Evolutionary conservation across 2,329 filamentous ascomycete genomes (phyloP).

Genomic region (Paraphaeosphaeria sporulosa): DNA sequence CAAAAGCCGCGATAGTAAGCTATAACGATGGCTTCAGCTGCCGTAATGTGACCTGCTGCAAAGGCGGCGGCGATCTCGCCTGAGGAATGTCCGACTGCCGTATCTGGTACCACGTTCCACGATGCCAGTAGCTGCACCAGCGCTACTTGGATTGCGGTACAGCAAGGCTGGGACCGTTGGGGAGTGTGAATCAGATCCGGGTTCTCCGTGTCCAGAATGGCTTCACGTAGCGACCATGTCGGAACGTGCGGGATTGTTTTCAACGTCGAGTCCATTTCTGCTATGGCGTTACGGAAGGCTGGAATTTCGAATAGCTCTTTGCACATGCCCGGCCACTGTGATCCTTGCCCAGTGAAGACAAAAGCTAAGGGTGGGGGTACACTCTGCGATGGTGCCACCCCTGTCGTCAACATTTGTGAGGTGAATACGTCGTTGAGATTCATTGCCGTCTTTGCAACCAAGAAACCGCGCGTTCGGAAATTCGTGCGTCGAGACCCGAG

Average conservation of each 20-base stretch:
- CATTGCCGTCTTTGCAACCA: background rate
- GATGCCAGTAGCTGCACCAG: conserved; percentile 28
- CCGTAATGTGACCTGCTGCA: background rate
- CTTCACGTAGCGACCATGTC: conserved; percentile 6
- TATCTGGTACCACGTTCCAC: conserved; percentile 18
- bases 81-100: conserved; percentile 31
- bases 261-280: conserved; percentile 15
- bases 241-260: background rate
- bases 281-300: conserved; percentile 19
- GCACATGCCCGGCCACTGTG: conserved; percentile 38
- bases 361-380: conserved; percentile 17
- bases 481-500: background rate
- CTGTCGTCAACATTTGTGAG: too few species aligned
- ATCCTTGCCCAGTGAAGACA: conserved; percentile 44
- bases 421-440: background rate
- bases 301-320: conserved; percentile 20
- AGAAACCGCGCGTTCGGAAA: background rate
- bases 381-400: background rate
- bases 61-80: conserved; percentile 35
- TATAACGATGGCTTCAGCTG: background rate
- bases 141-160: conserved; percentile 34
- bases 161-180: conserved; percentile 28
- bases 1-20: conserved; percentile 2
- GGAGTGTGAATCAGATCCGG: conserved; percentile 14
- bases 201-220: conserved; percentile 2